Base-by-base conservation (phyloP, 108 stramenopile genomes). In the Asterionellopsis glacialis region DNA sequence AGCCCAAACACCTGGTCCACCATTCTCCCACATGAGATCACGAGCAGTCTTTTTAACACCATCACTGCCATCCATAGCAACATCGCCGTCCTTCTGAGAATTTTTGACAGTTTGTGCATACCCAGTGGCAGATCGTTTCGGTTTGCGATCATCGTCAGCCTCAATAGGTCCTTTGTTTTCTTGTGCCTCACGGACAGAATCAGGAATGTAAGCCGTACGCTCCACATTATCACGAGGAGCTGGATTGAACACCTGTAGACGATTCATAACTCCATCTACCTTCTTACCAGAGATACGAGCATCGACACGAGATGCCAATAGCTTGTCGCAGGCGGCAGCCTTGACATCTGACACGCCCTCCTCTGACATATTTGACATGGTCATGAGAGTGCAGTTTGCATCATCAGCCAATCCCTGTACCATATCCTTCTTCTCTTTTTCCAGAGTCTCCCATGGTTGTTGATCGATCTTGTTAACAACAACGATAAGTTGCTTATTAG, bases 391-490 rank as follows among this genome's bases (percentile, higher is more conserved):
- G 41, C 88, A 88, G 52, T 90, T 90, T 22, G 78, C 53, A 52
- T 72, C 76, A 47, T 77, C 79, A n/a, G 68, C 73, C 48, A 92
- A 43, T 11, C 57, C 76, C 55, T 91, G 80, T 26, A 95, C 75
- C 84, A 94, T 81, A 47, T 64, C 69, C 58, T 74, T 69, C 64
- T 87, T 86, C 21, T 73, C 87, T 12, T 57, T 14, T n/a, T 85
- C 85, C 23, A 98, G 65, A 0, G 83, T 76, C 21, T 97, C 96
- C 82, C 90, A 95, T 2, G 95, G 94, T 55, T 88, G 83, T 19
- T 80, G 69, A 72, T 99, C 98, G 40, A 95, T 91, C 77, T 99
- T 99, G 76, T 98, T 99, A 57, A 95, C 92, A 42, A 98, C 96
- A 48, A 99, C 70, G 25, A 97, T 85, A 26, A 99, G 76, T 72